These are phyloP conservation scores for Strobilomyces dryophilus DNA, from an alignment of 768 basidiomycete species.

Conservation along the genomic window DNA sequence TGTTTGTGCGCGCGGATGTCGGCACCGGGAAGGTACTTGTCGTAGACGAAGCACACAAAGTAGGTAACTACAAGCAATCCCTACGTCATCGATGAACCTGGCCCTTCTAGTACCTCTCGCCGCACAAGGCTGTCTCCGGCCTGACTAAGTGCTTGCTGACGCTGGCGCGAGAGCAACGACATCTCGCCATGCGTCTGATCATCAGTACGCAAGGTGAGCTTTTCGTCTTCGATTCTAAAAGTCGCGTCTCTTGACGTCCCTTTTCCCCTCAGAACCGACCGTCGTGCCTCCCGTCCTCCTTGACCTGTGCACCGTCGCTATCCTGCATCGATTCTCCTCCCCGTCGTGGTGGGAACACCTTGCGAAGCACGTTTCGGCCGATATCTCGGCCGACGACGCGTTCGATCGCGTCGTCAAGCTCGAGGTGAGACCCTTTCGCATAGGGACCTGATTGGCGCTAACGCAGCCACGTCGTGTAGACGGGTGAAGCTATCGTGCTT, in stretches of 20 bases:
- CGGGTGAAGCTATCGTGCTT: constrained; percentile 66
- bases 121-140: constrained; percentile 41
- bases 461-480: constrained; percentile 36
- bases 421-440: constrained; percentile 39
- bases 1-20: constrained; percentile 59
- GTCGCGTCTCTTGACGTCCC: background rate
- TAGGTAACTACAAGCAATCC: constrained; percentile 15
- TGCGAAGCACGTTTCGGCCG: constrained; percentile 60
- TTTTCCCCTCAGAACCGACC: constrained; percentile 53
- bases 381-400: constrained; percentile 53
- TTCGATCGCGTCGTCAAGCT: constrained; percentile 65
- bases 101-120: constrained; percentile 54
- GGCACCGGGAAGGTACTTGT: constrained; percentile 64
- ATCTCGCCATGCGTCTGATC: constrained; percentile 66
- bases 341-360: constrained; percentile 74
- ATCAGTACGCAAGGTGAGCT: constrained; percentile 67
- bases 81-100: background rate
- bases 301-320: constrained; percentile 59
- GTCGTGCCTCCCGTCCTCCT: constrained; percentile 65
- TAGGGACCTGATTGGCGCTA: background rate
- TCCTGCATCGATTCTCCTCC: constrained; percentile 74
- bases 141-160: constrained; percentile 56
- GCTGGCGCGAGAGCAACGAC: constrained; percentile 65
- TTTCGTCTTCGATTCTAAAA: background rate
- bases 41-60: constrained; percentile 77